These are phyloP conservation scores for Nemania bipapillata DNA, from an alignment of 2,329 filamentous ascomycete species.

Conservation along the genomic window DNA sequence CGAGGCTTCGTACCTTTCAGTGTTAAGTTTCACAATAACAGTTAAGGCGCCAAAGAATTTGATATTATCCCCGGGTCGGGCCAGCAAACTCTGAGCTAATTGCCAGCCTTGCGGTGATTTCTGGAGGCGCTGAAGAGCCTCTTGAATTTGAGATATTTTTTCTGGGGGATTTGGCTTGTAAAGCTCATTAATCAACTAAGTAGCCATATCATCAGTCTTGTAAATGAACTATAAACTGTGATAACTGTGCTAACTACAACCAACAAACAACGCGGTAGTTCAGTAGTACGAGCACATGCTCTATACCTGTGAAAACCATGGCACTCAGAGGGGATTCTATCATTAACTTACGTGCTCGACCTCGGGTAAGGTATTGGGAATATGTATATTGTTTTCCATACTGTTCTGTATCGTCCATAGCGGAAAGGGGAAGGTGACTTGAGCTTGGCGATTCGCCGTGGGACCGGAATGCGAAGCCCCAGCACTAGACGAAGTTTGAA, in stretches of 20 bases:
- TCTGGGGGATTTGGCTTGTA: constrained; percentile 64
- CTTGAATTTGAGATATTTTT: constrained; percentile 68
- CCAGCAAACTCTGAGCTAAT: constrained; percentile 79
- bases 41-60: constrained; percentile 94
- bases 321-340: not conserved
- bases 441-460: constrained; percentile 23
- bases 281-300: not conserved
- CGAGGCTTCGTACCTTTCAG: constrained; percentile 72
- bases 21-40: constrained; percentile 92
- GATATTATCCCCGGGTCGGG: constrained; percentile 75
- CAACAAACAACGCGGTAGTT: not conserved
- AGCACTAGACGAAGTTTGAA: constrained; percentile 13
- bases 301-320: not conserved
- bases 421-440: constrained; percentile 37
- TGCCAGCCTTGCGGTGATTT: constrained; percentile 85
- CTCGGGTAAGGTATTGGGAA: constrained; percentile 46
- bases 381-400: constrained; percentile 45
- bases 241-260: not conserved
- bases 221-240: not conserved
- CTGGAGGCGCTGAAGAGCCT: constrained; percentile 81
- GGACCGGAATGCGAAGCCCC: constrained; percentile 9
- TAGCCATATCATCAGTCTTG: constrained; percentile 10
- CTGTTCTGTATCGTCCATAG: constrained; percentile 43
- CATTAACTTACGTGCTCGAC: constrained; percentile 45
- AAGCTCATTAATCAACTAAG: constrained; percentile 62